phyloP scores from a whole-genome alignment of 352 stramenopile species.

The Blastocystis sp. region DNA sequence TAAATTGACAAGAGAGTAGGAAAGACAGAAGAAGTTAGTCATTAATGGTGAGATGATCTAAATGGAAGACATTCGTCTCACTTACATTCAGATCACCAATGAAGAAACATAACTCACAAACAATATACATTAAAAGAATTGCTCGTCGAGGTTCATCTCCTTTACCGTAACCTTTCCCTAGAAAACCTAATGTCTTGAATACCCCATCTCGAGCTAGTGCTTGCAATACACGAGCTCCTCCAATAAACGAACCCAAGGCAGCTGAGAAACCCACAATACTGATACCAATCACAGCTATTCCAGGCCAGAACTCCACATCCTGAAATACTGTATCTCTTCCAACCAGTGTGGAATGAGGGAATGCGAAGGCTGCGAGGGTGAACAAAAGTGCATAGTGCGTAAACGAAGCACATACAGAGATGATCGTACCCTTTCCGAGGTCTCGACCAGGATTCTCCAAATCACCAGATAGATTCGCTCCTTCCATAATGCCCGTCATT shows the following conservation, averaged over 20 bases:
- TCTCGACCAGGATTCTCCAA: constrained; percentile 71
- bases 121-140: constrained; percentile 71
- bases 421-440: constrained; percentile 68
- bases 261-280: constrained; percentile 73
- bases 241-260: constrained; percentile 71
- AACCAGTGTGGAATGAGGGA: constrained; percentile 69
- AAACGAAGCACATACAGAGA: constrained; percentile 70
- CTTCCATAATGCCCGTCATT: constrained; percentile 76
- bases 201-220: constrained; percentile 74
- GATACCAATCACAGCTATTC: constrained; percentile 71
- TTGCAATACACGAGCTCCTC: constrained; percentile 71
- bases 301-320: constrained; percentile 69
- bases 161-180: constrained; percentile 68
- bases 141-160: constrained; percentile 73
- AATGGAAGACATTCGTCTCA: not conserved
- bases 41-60: constrained; percentile 71
- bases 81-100: constrained; percentile 72
- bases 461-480: constrained; percentile 74
- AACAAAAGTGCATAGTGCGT: constrained; percentile 73
- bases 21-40: constrained; percentile 75
- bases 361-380: constrained; percentile 70
- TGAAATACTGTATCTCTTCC: constrained; percentile 76
- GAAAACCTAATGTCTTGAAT: constrained; percentile 66
- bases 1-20: constrained; percentile 73
- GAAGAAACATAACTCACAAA: constrained; percentile 73